A percentile compares a stretch with the other conserved stretches of the same genome.
Evolutionary conservation across 1,284 basidiomycete species (phyloP).

Genomic region (Tylopilus orsonianus): DNA sequence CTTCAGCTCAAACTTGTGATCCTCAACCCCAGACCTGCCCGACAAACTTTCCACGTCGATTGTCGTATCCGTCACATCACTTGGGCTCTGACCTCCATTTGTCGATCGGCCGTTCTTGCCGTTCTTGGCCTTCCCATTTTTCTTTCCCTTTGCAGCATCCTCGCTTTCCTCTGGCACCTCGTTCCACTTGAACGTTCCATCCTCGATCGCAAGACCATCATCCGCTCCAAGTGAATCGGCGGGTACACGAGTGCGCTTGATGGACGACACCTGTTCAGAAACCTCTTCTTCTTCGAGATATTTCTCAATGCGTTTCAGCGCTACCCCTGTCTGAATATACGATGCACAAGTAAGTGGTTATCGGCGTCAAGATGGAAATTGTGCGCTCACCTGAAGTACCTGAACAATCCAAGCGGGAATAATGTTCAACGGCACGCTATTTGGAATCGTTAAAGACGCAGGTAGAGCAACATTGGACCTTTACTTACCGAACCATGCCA

Average conservation of each 20-base stretch:
- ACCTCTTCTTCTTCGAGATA: conserved; percentile 87
- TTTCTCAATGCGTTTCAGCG: conserved; percentile 76
- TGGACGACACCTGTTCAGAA: conserved; percentile 62
- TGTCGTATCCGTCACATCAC: conserved; percentile 9
- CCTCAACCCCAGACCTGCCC: conserved; percentile 18
- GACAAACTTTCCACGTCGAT: conserved; percentile 19
- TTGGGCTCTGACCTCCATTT: conserved; percentile 1
- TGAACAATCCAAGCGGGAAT: conserved; percentile 66
- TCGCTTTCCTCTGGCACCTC: conserved; percentile 33
- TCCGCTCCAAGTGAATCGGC: conserved; percentile 24
- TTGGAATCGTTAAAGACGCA: neutral
- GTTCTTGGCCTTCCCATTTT: conserved; percentile 11
- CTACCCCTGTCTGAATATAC: conserved; percentile 59
- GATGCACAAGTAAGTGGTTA: neutral
- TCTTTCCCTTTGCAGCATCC: conserved; percentile 13
- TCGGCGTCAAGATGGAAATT: neutral
- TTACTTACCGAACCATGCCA: conserved; percentile 59
- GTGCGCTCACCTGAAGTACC: conserved; percentile 25
- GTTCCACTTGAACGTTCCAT: conserved; percentile 65
- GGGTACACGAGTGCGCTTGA: conserved; percentile 43
- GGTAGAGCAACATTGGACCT: neutral
- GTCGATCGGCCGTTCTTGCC: neutral
- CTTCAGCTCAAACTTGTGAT: conserved; percentile 53
- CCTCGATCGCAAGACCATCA: conserved; percentile 52
- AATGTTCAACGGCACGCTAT: conserved; percentile 63